Base-by-base conservation (phyloP, 139 green algal species). In the Cymbomonas tetramitiformis region DNA sequence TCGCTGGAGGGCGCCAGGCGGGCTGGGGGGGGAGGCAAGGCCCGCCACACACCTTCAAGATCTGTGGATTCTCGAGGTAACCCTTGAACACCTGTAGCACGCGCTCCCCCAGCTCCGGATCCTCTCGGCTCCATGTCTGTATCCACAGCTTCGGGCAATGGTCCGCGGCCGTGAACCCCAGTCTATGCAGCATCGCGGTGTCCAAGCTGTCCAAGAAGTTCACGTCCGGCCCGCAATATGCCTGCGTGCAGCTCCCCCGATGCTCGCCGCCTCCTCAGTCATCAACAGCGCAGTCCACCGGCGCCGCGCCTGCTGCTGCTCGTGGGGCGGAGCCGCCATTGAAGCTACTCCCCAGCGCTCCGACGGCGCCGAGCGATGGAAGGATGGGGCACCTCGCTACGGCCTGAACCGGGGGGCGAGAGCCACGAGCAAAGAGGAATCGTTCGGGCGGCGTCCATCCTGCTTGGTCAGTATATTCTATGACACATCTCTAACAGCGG, bases 51-150 rank as follows among this genome's bases (percentile, higher is more conserved):
- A 76, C 67, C 71, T 95, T 94, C 33, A 75, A 69, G 39, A 82
- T 68, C 30, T 29, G 32, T 0, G 30, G 12, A 32, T 81, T 71
- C 41, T 85, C 78, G n/a, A 93, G 91, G 61, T 94, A 95, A 15
- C 46, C 40, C 23, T 64, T 71, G 65, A 96, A 94, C 10, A 59
- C 72, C 2, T 74, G 64, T 19, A 88, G 46, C 7, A 94, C 67
- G 46, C 65, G 59, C 26, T 73, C 44, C 48, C 65, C 73, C 31
- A 61, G 51, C n/a, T n/a, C n/a, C n/a, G n/a, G n/a, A n/a, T n/a
- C n/a, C n/a, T n/a, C n/a, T n/a, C n/a, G n/a, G 28, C 79, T 67
- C 54, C 79, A 62, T 5, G 75, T 83, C 64, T 95, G 86, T 24
- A 94, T 77, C 76, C 83, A 94, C 30, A 95, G 64, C 40, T 32